Evolutionary conservation across 2,329 filamentous ascomycete genomes (phyloP), one percentile per base, ranked within the genome.

Genomic region (Diaporthe capsici): DNA sequence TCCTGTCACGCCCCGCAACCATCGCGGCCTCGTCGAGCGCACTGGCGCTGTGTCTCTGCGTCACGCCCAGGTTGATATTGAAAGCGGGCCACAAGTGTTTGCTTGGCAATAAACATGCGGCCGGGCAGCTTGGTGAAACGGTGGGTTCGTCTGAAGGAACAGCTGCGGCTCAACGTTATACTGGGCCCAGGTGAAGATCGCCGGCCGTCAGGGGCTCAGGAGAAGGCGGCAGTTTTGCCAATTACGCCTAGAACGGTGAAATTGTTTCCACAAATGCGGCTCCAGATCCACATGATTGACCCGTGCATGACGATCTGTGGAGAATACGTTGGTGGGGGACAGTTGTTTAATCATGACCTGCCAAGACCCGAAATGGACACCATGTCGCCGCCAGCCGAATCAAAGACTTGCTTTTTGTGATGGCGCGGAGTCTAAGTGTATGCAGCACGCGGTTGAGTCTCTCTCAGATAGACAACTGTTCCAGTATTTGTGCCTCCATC

Each of bases 341-440:
- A 55, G 65, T 70, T 70, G 65, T 70, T 55, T 70, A 42, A 70
- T 70, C 65, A 70, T n/a, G 65, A 70, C 65, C 65, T 70, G 49
- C 65, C 65, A 70, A 55, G 65, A 20, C 65, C n/a, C 65, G 65
- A 55, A 70, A 70, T 49, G 65, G 17, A 55, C 49, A 42, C 34
- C 47, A 70, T 34, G 42, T 55, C 65, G 65, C 44, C n/a, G 65
- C 34, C 51, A 55, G 17, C 65, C 47, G 49, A 70, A 25, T 55
- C 65, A 39, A 39, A 55, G 22, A 55, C 47, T 70, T 70, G 49
- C 65, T 55, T 70, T 15, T 68, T 53, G 31, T 20, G 13, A 42
- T 42, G 34, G 42, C 47, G 39, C 22, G 9, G 34, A 70, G 12
- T 12, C 12, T 25, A 28, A 9, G n/a, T 17, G 47, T 10, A 28